Conservation (phyloP, 495 filamentous ascomycete genomes). For the Trichoderma gamsii region DNA sequence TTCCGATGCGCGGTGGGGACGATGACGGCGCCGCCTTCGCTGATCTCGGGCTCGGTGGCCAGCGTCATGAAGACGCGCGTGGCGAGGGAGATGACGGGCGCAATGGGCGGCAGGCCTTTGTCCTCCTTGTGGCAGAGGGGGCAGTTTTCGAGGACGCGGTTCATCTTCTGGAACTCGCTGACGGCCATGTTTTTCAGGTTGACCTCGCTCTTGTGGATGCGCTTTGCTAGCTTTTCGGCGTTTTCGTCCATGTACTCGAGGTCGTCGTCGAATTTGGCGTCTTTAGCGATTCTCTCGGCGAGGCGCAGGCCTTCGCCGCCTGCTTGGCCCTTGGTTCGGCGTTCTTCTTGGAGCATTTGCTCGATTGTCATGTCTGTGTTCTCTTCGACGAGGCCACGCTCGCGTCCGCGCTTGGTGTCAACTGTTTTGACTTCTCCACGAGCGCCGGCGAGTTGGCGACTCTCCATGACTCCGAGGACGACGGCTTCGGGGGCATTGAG, state of each 20-base stretch:
- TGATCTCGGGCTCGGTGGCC: conserved; percentile 84
- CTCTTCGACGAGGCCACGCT: conserved; percentile 72
- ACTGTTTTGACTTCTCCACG: conserved; percentile 71
- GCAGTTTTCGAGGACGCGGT: conserved; percentile 79
- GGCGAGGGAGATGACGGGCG: conserved; percentile 82
- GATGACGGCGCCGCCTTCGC: conserved; percentile 74
- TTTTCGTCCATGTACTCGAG: conserved; percentile 98
- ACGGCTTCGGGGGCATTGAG: conserved; percentile 59
- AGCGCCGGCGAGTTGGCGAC: conserved; percentile 73
- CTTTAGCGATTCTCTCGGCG: conserved; percentile 87
- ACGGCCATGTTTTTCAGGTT: conserved; percentile 87
- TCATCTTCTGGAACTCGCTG: conserved; percentile 83
- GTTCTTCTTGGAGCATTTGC: conserved; percentile 92
- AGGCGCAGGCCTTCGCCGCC: conserved; percentile 78
- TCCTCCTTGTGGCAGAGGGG: conserved; percentile 93
- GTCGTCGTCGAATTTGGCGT: conserved; percentile 86
- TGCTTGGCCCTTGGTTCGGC: conserved; percentile 67
- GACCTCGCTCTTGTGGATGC: conserved; percentile 79
- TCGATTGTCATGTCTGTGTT: conserved; percentile 95
- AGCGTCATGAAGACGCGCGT: conserved; percentile 85
- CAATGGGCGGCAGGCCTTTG: conserved; percentile 71
- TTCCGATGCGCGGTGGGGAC: conserved; percentile 82
- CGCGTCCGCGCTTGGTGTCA: conserved; percentile 68
- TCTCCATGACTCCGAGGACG: conserved; percentile 81
- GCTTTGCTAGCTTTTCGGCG: conserved; percentile 81